Percentiles rank a stretch among this genome's conserved stretches.
Conservation (phyloP, 164 flowering plant genomes). For the Santalum album region DNA sequence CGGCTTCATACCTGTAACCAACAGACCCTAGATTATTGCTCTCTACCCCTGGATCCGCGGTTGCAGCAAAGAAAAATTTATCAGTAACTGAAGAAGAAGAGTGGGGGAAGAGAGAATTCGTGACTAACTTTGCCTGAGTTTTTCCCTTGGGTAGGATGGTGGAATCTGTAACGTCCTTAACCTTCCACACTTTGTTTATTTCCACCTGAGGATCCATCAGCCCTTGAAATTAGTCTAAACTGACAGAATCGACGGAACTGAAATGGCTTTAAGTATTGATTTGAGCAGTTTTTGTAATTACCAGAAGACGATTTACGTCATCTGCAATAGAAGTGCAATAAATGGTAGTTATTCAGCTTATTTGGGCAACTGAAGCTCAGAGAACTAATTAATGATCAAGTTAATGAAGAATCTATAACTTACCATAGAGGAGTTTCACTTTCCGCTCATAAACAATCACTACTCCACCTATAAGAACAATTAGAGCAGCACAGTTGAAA, state of each 20-base stretch:
- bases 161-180: conserved; percentile 50
- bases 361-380: background rate
- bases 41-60: no score
- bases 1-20: conserved; percentile 53
- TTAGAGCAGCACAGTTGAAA: background rate
- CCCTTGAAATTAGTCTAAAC: background rate
- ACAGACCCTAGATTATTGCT: background rate
- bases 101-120: background rate
- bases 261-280: background rate
- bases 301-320: conserved; percentile 77
- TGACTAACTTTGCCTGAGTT: conserved; percentile 71
- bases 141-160: conserved; percentile 79
- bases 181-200: conserved; percentile 82
- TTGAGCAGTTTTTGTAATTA: conserved; percentile 12
- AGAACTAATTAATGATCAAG: background rate
- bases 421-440: conserved; percentile 85
- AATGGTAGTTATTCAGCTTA: background rate
- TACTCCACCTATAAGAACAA: conserved; percentile 59
- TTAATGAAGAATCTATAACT: background rate
- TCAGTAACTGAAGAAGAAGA: background rate
- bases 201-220: conserved; percentile 37
- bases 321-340: conserved; percentile 32
- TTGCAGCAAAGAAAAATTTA: background rate
- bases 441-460: conserved; percentile 84
- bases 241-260: background rate